Evolutionary conservation across 208 protist genomes (phyloP), one percentile per base, ranked within the genome.

Genomic region (Wallacemonas collosoma): DNA sequence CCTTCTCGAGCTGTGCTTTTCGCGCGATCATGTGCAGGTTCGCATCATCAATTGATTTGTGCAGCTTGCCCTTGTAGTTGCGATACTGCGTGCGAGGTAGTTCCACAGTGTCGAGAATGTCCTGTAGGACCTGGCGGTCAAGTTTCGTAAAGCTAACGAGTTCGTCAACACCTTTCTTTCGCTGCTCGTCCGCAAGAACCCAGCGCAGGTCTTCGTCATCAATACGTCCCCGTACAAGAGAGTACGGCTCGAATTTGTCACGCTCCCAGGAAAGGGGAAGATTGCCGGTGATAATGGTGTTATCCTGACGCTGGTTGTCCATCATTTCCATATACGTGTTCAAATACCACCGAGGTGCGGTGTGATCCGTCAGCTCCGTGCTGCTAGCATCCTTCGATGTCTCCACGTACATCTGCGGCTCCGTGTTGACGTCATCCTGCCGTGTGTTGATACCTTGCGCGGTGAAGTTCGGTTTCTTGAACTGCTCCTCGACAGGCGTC

Each of bases 261-360:
- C 89, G 72, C 75, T 91, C 85, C 89, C 89, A 95, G 44, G 89
- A 87, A 12, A 91, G 57, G 14, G 89, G 89, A 8, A 95, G 78
- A 68, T 95, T 95, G 48, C 87, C 89, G 35, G 64, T 84, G 62
- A 95, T 92, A 51, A 95, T 71, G 1, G 81, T 81, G 38, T 88
- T 83, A 72, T 95, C 87, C 1, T 72, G 82, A 47, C 89, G 85
- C 45, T 87, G 70, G 67, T 92, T 92, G 68, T 95, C 89, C 44
- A 86, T 43, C 89, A 95, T 91, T 60, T 95, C 89, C 78, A 95
- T 82, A 77, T 92, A 95, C 14, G 89, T 93, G 77, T 95, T 95
- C 38, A 95, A 61, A 69, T 95, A 95, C 87, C 89, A 95, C 50
- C 89, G 79, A 26, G 89, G 89, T 2, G 89, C 79, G 11, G 77